Conservation (phyloP, 1,139 yeast genomes). For the Lizanozyma gosingica region DNA sequence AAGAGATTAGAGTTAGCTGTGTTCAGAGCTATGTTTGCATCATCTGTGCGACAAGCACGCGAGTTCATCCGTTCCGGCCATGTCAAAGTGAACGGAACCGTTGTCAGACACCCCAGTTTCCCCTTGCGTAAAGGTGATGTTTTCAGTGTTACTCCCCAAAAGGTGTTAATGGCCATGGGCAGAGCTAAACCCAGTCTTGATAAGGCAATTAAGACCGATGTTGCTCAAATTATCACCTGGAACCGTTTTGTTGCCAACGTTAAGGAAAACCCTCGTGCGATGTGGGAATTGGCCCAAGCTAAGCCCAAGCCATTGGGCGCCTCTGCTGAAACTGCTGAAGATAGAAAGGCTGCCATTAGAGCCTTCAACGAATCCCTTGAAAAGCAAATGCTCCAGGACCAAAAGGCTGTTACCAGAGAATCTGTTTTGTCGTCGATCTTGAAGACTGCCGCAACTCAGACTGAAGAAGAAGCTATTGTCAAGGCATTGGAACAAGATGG, state of each 20-base stretch:
- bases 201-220: conserved; percentile 60
- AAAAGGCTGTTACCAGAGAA: conserved; percentile 35
- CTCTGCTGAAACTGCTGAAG: conserved; percentile 11
- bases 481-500: conserved; percentile 16
- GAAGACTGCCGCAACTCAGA: conserved; percentile 14
- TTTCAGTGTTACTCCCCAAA: conserved; percentile 77
- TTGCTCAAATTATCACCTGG: conserved; percentile 65
- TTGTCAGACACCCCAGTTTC: conserved; percentile 72
- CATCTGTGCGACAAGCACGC: conserved; percentile 90
- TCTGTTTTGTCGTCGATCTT: conserved; percentile 33
- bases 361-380: conserved; percentile 20
- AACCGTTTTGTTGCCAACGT: conserved; percentile 59
- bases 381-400: conserved; percentile 26
- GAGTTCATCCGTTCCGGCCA: conserved; percentile 77
- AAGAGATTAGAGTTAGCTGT: conserved; percentile 83
- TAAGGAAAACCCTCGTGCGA: conserved; percentile 46
- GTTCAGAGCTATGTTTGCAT: conserved; percentile 88
- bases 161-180: conserved; percentile 81
- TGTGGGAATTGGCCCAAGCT: conserved; percentile 46
- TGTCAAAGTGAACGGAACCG: conserved; percentile 77
- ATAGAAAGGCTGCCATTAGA: conserved; percentile 13
- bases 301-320: conserved; percentile 31
- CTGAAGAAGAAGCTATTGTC: conserved; percentile 16
- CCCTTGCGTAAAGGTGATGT: conserved; percentile 79
- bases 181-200: conserved; percentile 68